Conservation (phyloP, 306 rosid species). For the Fragaria nilgerrensis region DNA sequence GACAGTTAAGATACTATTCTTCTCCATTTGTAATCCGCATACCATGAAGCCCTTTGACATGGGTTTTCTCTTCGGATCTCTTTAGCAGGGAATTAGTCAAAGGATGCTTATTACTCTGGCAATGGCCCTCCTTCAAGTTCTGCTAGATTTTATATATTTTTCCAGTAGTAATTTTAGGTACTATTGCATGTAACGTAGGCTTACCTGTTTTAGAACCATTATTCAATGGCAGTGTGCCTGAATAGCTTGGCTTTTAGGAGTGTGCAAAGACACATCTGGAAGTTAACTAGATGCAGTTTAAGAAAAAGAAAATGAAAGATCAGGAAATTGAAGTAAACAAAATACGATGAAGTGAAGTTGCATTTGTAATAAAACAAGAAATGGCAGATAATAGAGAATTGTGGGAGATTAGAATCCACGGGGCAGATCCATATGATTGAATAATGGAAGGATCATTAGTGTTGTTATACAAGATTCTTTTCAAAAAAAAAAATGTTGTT, state of each 20-base stretch:
- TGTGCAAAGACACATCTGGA: neutral
- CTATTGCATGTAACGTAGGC: no score
- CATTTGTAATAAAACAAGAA: neutral
- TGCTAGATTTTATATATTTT: neutral
- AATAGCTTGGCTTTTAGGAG: neutral
- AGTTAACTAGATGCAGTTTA: neutral
- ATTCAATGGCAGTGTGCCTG: neutral
- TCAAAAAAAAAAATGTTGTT: neutral
- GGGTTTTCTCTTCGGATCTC: neutral
- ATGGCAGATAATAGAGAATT: neutral
- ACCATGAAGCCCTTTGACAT: neutral
- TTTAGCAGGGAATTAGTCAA: neutral
- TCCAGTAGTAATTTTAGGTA: no score
- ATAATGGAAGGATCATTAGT: neutral
- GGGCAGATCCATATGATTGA: neutral
- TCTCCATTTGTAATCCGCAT: neutral
- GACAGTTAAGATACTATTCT: neutral
- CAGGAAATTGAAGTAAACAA: neutral
- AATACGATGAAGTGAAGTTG: neutral
- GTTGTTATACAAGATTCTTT: neutral
- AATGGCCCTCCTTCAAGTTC: neutral
- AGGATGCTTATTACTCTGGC: neutral
- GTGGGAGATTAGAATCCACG: neutral
- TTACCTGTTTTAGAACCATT: neutral
- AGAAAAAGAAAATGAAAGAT: neutral